phyloP scores from a whole-genome alignment of 2,329 filamentous ascomycete genomes.

The Aspergillus tubingensis region DNA sequence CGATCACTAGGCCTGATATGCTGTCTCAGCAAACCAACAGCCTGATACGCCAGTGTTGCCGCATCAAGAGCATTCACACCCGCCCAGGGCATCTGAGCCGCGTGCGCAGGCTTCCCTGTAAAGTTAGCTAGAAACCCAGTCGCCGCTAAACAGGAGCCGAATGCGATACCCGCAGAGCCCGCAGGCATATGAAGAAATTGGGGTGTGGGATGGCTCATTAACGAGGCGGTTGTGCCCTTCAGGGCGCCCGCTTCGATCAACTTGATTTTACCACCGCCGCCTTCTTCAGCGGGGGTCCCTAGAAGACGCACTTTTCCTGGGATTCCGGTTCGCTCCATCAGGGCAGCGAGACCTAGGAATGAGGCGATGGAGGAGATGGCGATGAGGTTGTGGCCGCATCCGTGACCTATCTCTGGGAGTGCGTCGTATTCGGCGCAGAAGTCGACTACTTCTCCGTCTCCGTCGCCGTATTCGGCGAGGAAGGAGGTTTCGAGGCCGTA shows the following conservation, averaged over 20 bases:
- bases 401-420: conserved; percentile 28
- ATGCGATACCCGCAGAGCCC: conserved; percentile 7
- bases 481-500: conserved; percentile 7
- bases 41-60: conserved; percentile 44
- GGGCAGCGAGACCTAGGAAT: conserved; percentile 10
- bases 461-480: background rate
- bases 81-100: conserved; percentile 54
- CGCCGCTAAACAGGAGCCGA: conserved; percentile 20
- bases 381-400: conserved; percentile 30
- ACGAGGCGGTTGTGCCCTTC: conserved; percentile 28
- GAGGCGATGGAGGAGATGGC: conserved; percentile 21
- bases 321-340: background rate
- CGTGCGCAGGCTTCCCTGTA: conserved; percentile 54
- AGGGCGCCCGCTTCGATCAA: conserved; percentile 44
- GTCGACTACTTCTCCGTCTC: conserved; percentile 13
- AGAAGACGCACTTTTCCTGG: conserved; percentile 26
- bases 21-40: conserved; percentile 54
- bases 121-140: conserved; percentile 37
- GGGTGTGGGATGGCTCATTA: conserved; percentile 40
- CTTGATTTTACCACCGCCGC: conserved; percentile 31
- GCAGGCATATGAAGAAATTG: background rate
- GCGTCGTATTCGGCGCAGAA: conserved; percentile 36
- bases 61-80: conserved; percentile 60
- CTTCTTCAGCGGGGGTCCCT: conserved; percentile 32
- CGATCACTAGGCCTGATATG: conserved; percentile 53